Evolutionary conservation across 1,139 yeast species (phyloP).

Genomic region (Saccharomycopsis phalli): DNA sequence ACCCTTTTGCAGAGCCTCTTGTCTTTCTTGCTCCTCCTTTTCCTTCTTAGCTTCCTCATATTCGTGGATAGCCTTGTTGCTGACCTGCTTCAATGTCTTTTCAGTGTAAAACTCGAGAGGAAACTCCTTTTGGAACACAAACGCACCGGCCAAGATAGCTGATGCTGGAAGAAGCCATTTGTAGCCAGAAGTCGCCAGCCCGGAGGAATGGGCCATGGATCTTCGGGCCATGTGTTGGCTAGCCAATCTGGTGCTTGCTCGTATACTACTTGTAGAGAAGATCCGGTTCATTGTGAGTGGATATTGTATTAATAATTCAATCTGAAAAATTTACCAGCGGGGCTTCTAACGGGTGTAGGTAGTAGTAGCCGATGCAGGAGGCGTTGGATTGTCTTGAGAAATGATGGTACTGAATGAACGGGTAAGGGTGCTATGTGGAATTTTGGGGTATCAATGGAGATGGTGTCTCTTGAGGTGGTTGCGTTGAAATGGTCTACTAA

Average conservation of each 20-base stretch:
- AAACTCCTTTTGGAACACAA: conserved; percentile 11
- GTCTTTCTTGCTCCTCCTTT: background rate
- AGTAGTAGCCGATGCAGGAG: no score
- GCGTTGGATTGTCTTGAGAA: no score
- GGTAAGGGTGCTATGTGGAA: no score
- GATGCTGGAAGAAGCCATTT: conserved; percentile 9
- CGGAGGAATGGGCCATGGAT: background rate
- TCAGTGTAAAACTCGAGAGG: conserved; percentile 2
- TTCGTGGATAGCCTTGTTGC: background rate
- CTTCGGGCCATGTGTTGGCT: no score
- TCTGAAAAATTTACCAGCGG: background rate
- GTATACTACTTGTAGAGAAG: background rate
- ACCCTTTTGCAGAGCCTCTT: conserved; percentile 34
- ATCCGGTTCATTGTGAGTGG: background rate
- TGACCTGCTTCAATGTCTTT: conserved; percentile 3
- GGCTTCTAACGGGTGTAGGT: background rate
- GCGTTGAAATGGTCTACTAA: no score
- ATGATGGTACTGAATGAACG: no score
- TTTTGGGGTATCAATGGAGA: no score
- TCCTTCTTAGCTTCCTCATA: conserved; percentile 1
- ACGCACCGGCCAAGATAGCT: background rate
- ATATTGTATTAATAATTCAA: background rate
- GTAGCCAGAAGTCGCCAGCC: background rate
- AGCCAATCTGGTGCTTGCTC: no score
- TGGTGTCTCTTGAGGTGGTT: no score